Conservation (phyloP, 148 eudicot genomes). For the Selenicereus undatus region DNA sequence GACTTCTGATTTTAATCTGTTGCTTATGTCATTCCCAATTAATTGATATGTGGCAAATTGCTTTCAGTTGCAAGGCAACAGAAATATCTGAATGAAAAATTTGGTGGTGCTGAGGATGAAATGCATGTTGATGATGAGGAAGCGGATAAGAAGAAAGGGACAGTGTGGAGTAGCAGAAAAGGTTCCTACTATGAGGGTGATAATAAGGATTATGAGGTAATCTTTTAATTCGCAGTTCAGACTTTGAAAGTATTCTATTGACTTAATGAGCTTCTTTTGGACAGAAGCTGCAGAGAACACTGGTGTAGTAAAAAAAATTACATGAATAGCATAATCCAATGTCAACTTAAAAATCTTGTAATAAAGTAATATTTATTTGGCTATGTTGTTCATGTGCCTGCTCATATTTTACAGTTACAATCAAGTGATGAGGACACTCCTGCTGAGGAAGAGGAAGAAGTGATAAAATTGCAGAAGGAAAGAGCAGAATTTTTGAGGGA, state of each 20-base stretch:
- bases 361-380: background rate
- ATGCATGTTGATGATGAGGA: conserved; percentile 62
- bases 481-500: conserved; percentile 42
- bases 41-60: conserved; percentile 10
- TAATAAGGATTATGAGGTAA: conserved; percentile 58
- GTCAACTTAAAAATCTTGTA: too few relatives aligned
- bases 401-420: conserved; percentile 33
- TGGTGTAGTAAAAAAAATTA: background rate
- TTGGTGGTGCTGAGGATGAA: conserved; percentile 73
- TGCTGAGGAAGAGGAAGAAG: conserved; percentile 76
- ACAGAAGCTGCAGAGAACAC: too few relatives aligned
- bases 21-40: background rate
- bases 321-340: background rate
- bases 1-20: background rate
- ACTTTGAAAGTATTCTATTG: background rate
- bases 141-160: conserved; percentile 45
- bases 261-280: background rate
- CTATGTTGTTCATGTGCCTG: conserved; percentile 16
- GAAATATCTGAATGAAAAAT: conserved; percentile 48
- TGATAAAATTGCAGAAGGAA: conserved; percentile 50
- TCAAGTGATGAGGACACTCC: conserved; percentile 67
- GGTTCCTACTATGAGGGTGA: conserved; percentile 37
- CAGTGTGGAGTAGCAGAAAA: conserved; percentile 40
- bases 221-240: background rate
- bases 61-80: conserved; percentile 57